Evolutionary conservation across 2,329 filamentous ascomycete genomes (phyloP).

Genomic region (Nannizzia gypsea): DNA sequence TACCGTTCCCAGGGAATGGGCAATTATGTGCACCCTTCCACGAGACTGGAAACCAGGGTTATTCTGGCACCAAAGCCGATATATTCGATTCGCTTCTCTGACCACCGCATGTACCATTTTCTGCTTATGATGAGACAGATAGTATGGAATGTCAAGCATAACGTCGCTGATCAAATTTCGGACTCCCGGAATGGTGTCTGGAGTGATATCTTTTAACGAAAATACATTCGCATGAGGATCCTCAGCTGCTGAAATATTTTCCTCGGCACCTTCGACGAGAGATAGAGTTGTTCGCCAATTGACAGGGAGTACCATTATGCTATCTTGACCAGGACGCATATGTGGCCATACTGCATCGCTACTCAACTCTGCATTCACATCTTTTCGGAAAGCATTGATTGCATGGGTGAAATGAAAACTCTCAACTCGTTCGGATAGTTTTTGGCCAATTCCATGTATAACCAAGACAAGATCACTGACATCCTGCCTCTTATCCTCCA

Average conservation of each 20-base stretch:
- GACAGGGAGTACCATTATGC: constrained; percentile 85
- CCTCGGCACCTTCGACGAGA: constrained; percentile 73
- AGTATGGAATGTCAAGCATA: constrained; percentile 97
- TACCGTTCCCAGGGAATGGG: constrained; percentile 83
- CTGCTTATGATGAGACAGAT: constrained; percentile 87
- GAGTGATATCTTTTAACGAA: constrained; percentile 78
- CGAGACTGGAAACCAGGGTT: constrained; percentile 72
- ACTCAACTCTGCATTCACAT: constrained; percentile 72
- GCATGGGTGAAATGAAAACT: constrained; percentile 96
- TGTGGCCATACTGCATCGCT: constrained; percentile 62
- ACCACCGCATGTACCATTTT: constrained; percentile 90
- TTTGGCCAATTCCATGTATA: constrained; percentile 92
- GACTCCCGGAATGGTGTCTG: constrained; percentile 79
- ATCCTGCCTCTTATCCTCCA: constrained; percentile 52
- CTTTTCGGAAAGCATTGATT: constrained; percentile 77
- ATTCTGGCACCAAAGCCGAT: constrained; percentile 84
- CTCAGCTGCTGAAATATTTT: constrained; percentile 40
- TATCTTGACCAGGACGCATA: constrained; percentile 65
- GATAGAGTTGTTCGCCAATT: constrained; percentile 89
- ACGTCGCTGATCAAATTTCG: constrained; percentile 90
- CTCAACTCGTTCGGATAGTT: constrained; percentile 85
- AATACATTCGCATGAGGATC: constrained; percentile 51
- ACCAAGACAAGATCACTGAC: constrained; percentile 84
- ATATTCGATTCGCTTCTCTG: constrained; percentile 87
- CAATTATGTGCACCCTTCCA: constrained; percentile 82